These are phyloP conservation scores for Colletotrichum phormii DNA, from an alignment of 2,329 filamentous ascomycete species.

Conservation along the genomic window DNA sequence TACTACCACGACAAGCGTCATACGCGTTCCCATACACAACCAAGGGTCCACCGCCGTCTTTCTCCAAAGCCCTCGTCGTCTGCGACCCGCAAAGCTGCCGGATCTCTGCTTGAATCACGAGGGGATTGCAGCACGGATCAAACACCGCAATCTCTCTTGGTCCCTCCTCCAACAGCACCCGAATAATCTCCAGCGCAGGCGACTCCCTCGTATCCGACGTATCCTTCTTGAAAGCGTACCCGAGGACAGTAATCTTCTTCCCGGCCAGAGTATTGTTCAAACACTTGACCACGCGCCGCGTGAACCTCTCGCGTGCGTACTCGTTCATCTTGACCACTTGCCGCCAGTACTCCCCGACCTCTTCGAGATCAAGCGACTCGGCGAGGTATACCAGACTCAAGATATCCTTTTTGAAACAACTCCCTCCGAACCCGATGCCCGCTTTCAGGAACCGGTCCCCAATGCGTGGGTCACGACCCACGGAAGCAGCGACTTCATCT, in stretches of 20 bases:
- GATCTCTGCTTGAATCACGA: constrained; percentile 63
- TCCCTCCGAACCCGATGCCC: constrained; percentile 82
- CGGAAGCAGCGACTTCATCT: constrained; percentile 74
- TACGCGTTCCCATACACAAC: constrained; percentile 60
- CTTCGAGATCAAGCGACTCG: constrained; percentile 74
- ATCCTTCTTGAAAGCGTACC: constrained; percentile 84
- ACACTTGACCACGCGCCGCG: constrained; percentile 71
- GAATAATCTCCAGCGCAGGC: constrained; percentile 75
- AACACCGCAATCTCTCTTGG: constrained; percentile 74
- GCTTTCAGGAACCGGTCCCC: constrained; percentile 79
- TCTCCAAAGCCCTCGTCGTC: constrained; percentile 40
- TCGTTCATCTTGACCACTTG: constrained; percentile 82
- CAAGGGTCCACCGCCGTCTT: constrained; percentile 54
- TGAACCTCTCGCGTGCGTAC: constrained; percentile 77
- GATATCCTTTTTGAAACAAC: constrained; percentile 86
- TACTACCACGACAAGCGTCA: constrained; percentile 60
- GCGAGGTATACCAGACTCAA: constrained; percentile 81
- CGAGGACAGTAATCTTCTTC: constrained; percentile 79
- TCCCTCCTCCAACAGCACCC: constrained; percentile 72
- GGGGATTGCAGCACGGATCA: constrained; percentile 71
- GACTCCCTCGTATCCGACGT: constrained; percentile 81
- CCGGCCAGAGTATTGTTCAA: constrained; percentile 76
- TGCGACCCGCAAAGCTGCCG: constrained; percentile 51
- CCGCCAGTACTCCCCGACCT: constrained; percentile 81
- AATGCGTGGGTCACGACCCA: constrained; percentile 78